These are phyloP conservation scores for Yarrowia deformans DNA, from an alignment of 805 yeast species.

Conservation along the genomic window DNA sequence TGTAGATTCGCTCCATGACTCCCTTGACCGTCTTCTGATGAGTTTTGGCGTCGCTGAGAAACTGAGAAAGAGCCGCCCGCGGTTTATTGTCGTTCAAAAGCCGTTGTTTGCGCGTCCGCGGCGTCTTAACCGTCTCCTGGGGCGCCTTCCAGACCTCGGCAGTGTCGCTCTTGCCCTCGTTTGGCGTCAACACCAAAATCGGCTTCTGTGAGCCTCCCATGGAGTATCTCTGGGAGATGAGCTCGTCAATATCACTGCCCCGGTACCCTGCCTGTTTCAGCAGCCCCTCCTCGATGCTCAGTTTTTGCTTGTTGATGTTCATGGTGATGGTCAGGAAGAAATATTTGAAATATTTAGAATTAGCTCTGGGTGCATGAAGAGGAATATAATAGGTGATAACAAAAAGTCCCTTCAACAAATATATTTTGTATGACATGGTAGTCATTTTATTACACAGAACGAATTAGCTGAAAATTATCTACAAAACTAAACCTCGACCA, in stretches of 20 bases:
- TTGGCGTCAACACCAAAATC: conserved; percentile 46
- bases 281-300: conserved; percentile 29
- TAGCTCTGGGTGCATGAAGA: neutral
- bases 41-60: neutral
- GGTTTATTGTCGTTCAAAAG: conserved; percentile 18
- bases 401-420: no score
- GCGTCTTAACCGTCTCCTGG: neutral
- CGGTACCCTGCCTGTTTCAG: conserved; percentile 7
- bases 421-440: neutral
- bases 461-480: no score
- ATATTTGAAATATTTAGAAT: conserved; percentile 31
- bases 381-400: no score
- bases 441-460: no score
- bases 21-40: conserved; percentile 16
- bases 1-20: conserved; percentile 10
- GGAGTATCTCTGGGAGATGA: conserved; percentile 52
- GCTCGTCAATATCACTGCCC: conserved; percentile 49
- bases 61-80: conserved; percentile 15
- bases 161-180: neutral
- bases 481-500: no score
- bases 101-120: conserved; percentile 3
- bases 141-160: conserved; percentile 40
- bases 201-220: conserved; percentile 51
- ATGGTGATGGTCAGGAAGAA: conserved; percentile 27
- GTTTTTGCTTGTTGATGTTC: conserved; percentile 36